Percentiles rank a stretch among this genome's conserved stretches.
Conservation (phyloP, 2,329 filamentous ascomycete species). For the Arachnomyces sp. region DNA sequence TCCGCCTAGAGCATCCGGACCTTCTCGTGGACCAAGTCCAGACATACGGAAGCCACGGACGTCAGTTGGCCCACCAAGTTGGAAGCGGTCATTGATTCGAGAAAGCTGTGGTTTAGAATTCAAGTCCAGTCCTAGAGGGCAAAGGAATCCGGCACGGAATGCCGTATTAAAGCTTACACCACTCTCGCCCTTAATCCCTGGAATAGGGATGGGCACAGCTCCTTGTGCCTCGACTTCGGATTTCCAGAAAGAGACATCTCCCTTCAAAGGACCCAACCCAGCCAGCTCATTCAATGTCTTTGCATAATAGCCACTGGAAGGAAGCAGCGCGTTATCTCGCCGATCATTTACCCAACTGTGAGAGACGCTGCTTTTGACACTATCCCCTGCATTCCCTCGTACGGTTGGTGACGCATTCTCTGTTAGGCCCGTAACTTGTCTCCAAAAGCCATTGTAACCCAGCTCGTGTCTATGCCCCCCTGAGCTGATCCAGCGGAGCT, state of each 20-base stretch:
- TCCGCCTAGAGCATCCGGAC: conserved; percentile 76
- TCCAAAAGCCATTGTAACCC: conserved; percentile 74
- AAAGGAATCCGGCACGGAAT: conserved; percentile 73
- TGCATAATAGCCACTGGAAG: conserved; percentile 71
- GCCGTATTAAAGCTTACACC: conserved; percentile 79
- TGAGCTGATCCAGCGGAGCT: conserved; percentile 64
- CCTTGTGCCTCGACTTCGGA: conserved; percentile 76
- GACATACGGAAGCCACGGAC: conserved; percentile 88
- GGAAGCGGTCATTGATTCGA: conserved; percentile 88
- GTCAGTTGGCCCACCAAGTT: conserved; percentile 88
- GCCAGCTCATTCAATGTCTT: conserved; percentile 78
- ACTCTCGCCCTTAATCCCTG: conserved; percentile 59
- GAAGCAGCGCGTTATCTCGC: conserved; percentile 77
- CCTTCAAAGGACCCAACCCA: conserved; percentile 71
- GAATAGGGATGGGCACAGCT: conserved; percentile 65
- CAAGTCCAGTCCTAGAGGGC: conserved; percentile 63
- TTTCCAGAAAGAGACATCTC: conserved; percentile 92
- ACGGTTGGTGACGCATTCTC: conserved; percentile 72
- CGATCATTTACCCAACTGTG: conserved; percentile 75
- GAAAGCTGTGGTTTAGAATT: conserved; percentile 55
- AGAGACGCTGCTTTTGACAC: conserved; percentile 76
- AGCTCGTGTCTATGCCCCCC: conserved; percentile 66
- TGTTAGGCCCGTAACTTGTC: conserved; percentile 75
- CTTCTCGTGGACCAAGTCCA: conserved; percentile 82
- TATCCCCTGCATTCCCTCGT: conserved; percentile 79